Conservation (phyloP, 768 basidiomycete genomes). For the Podaxis sp. region DNA sequence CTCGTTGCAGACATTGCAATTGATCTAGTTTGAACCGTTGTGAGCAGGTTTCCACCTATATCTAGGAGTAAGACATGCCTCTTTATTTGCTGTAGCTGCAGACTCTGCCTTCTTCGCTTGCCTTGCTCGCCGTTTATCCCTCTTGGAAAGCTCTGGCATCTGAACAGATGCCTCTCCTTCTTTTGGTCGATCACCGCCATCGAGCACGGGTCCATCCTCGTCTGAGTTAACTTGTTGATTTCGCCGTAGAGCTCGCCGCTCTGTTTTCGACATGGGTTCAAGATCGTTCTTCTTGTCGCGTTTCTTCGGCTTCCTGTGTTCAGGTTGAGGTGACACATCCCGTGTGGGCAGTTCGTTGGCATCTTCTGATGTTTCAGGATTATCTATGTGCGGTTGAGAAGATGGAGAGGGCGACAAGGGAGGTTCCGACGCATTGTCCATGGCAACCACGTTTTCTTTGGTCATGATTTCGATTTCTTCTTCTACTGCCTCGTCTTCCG, state of each 20-base stretch:
- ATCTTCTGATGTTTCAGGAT: conserved; percentile 15
- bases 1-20: conserved; percentile 69
- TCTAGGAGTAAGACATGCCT: conserved; percentile 17
- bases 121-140: conserved; percentile 74
- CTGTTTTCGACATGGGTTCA: conserved; percentile 16
- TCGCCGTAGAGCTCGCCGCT: conserved; percentile 9
- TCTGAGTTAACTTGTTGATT: conserved; percentile 11
- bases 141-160: conserved; percentile 51
- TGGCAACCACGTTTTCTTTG: background rate
- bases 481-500: conserved; percentile 4
- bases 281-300: background rate
- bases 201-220: background rate
- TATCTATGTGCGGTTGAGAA: background rate
- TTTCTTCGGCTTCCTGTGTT: background rate
- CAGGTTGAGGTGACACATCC: conserved; percentile 1
- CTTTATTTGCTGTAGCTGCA: conserved; percentile 24
- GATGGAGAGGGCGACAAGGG: conserved; percentile 4
- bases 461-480: background rate
- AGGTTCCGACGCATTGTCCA: background rate
- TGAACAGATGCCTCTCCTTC: conserved; percentile 6
- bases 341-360: background rate
- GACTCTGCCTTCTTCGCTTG: conserved; percentile 69
- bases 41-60: background rate
- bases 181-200: background rate
- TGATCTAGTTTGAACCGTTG: conserved; percentile 27